Conservation (phyloP, 2,329 filamentous ascomycete genomes). For the Thermothelomyces thermophilus region DNA sequence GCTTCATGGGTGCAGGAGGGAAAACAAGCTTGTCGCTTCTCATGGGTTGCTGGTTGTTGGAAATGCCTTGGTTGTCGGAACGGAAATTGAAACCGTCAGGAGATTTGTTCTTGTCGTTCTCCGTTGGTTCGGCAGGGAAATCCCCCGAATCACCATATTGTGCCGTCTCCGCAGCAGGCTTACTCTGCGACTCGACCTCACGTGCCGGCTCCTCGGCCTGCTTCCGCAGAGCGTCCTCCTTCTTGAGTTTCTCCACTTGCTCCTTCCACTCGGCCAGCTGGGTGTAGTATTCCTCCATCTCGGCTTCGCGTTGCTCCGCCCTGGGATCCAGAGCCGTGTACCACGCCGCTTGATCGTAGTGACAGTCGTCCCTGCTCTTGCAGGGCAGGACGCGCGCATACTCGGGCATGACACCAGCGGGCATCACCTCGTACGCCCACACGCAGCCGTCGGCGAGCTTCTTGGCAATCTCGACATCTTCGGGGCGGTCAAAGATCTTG, state of each 20-base stretch:
- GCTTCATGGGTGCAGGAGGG: conserved; percentile 33
- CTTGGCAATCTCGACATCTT: conserved; percentile 57
- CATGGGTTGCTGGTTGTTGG: conserved; percentile 17
- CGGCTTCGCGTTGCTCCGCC: conserved; percentile 35
- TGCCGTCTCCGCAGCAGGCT: neutral
- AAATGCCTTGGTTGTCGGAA: conserved; percentile 3
- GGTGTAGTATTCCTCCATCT: conserved; percentile 38
- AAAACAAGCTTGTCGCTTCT: conserved; percentile 18
- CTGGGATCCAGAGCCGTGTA: conserved; percentile 43
- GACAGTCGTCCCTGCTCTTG: conserved; percentile 38
- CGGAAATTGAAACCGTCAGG: conserved; percentile 25
- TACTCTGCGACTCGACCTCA: neutral
- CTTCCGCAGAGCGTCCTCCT: conserved; percentile 23
- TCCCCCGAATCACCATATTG: neutral
- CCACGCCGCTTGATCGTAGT: conserved; percentile 49
- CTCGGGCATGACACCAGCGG: conserved; percentile 62
- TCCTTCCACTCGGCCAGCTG: conserved; percentile 35
- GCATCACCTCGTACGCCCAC: conserved; percentile 59
- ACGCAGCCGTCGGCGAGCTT: conserved; percentile 63
- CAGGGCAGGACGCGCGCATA: conserved; percentile 44
- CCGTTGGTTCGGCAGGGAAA: conserved; percentile 1
- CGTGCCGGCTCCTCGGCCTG: conserved; percentile 18
- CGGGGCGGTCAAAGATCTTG: conserved; percentile 52
- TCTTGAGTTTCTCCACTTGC: conserved; percentile 29
- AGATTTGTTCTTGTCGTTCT: neutral